Evolutionary conservation across 805 yeast species (phyloP).

Genomic region (Hanseniaspora guilliermondii): DNA sequence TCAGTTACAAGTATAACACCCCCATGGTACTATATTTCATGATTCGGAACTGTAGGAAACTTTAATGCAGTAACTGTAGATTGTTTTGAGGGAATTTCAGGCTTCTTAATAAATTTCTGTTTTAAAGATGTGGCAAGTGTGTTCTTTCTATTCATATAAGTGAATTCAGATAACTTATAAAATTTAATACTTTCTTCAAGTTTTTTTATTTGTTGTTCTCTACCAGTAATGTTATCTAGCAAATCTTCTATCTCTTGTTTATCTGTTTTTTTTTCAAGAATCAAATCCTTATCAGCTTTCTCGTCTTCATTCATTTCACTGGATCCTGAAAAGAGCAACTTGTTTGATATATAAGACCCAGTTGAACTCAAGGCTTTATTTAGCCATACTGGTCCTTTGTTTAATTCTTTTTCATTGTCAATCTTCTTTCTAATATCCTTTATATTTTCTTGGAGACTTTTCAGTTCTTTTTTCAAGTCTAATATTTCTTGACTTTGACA

Average conservation of each 20-base stretch:
- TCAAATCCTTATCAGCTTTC: background rate
- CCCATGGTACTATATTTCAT: background rate
- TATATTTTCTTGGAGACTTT: background rate
- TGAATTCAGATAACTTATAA: background rate
- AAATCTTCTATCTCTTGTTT: slow-evolving; percentile 3
- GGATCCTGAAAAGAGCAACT: background rate
- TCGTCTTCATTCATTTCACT: background rate
- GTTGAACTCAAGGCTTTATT: background rate
- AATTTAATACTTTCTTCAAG: background rate
- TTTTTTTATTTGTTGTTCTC: background rate
- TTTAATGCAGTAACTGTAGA: background rate
- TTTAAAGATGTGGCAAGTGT: background rate
- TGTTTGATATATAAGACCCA: background rate
- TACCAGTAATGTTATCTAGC: background rate
- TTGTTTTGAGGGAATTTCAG: too few species aligned
- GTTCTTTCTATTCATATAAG: background rate
- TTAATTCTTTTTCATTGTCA: background rate
- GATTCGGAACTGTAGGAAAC: slow-evolving; percentile 4
- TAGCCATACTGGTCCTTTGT: slow-evolving; percentile 3
- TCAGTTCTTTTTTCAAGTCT: background rate
- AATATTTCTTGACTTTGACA: background rate
- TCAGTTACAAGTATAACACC: background rate
- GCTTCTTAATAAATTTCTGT: background rate
- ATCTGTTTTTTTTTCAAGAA: background rate
- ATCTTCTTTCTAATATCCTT: background rate